phyloP scores from a whole-genome alignment of 306 rosid genomes.

The Neltuma alba region DNA sequence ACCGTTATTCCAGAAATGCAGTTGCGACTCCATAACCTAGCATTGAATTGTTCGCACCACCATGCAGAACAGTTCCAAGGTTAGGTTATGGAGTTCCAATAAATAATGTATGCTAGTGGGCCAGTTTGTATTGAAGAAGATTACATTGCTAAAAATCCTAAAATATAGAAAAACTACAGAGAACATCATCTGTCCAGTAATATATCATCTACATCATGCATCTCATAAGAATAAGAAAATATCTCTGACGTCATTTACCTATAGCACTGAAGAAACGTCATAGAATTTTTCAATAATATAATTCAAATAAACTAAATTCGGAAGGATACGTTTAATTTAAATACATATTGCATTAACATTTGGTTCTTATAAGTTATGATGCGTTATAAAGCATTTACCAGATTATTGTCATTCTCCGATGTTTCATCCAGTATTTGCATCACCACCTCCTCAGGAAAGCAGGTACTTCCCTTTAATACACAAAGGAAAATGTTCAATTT shows the following conservation, averaged over 20 bases:
- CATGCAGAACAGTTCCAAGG: too few relatives aligned
- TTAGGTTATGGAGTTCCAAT: too few relatives aligned
- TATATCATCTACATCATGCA: neutral
- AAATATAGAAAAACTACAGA: neutral
- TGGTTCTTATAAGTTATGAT: neutral
- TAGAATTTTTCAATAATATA: neutral
- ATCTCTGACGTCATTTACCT: neutral
- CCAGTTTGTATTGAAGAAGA: neutral
- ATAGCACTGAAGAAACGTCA: neutral
- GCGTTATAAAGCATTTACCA: slow-evolving; percentile 30
- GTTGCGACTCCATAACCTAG: neutral
- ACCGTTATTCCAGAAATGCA: neutral
- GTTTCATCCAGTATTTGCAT: slow-evolving; percentile 35
- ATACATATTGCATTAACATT: neutral
- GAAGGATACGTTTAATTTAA: neutral
- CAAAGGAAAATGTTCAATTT: neutral
- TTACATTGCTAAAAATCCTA: neutral
- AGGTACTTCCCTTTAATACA: slow-evolving; percentile 45
- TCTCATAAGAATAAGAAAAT: neutral
- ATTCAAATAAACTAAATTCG: neutral
- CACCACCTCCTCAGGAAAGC: slow-evolving; percentile 34
- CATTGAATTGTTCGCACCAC: neutral
- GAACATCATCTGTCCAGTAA: neutral
- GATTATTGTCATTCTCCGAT: slow-evolving; percentile 38
- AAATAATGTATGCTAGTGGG: neutral